Percentiles rank a stretch among this genome's conserved stretches.
Conservation (phyloP, 129 eudicot genomes). For the Tanacetum coccineum region DNA sequence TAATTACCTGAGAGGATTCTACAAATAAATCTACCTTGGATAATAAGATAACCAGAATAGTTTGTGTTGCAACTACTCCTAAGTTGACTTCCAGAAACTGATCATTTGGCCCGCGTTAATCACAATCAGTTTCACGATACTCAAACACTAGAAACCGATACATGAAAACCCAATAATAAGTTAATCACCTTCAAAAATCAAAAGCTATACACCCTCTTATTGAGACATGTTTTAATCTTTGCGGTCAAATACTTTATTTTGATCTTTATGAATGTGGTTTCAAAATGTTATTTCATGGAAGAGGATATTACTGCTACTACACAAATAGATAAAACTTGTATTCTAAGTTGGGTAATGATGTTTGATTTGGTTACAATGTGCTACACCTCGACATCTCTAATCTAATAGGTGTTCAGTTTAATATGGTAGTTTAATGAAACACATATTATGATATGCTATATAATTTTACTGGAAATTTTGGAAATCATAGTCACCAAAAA, state of each 20-base stretch:
- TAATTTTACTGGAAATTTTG: not conserved
- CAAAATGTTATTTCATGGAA: constrained; percentile 11
- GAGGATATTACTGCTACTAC: not conserved
- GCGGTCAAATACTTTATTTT: not conserved
- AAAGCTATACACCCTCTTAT: not conserved
- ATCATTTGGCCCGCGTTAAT: too few species aligned
- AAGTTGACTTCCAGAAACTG: too few species aligned
- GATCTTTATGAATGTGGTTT: not conserved
- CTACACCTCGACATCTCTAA: too few species aligned
- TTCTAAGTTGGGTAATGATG: not conserved
- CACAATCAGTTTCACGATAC: too few species aligned
- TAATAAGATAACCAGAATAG: too few species aligned
- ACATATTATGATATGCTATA: constrained; percentile 1
- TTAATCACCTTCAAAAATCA: too few species aligned
- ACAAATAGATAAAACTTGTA: not conserved
- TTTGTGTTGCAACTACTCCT: too few species aligned
- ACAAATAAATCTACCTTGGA: too few species aligned
- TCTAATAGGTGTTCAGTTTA: not conserved
- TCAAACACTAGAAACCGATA: too few species aligned
- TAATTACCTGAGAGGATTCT: too few species aligned
- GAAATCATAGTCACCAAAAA: not conserved
- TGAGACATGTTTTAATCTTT: constrained; percentile 3
- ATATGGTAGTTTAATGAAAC: not conserved
- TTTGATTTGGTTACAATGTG: constrained; percentile 10
- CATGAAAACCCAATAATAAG: too few species aligned